Evolutionary conservation across 1,284 basidiomycete species (phyloP), one percentile per base, ranked within the genome.

Genomic region (Meripilus lineatus): DNA sequence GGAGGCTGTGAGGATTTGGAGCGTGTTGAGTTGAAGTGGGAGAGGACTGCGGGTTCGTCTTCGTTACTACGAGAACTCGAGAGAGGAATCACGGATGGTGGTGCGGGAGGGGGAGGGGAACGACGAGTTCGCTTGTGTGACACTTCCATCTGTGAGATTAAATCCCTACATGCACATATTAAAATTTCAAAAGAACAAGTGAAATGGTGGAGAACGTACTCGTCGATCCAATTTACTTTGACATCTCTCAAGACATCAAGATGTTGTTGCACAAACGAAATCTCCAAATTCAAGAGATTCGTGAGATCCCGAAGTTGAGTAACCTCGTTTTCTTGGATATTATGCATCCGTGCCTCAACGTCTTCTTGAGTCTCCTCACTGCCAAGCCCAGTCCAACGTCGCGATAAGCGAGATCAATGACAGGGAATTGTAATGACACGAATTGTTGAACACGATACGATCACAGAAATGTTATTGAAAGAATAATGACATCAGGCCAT

Each of bases 321-420:
- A 28, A 78, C 68, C 58, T 93, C 89, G 43, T 82, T 79, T 52
- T 89, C 81, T 58, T 90, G 86, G 38, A 94, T 84, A 0, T 69
- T 71, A 42, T 77, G 72, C 75, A 93, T 88, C 23, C 85, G 77
- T 1, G 74, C 73, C 18, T 79, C 81, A 1, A 91, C 75, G 48
- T 93, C 89, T 58, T 91, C 86, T 17, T 79, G 74, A 0, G 84
- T 81, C 61, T 94, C 89, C 45, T 93, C 88, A 53, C 89, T 92
- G 51, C 5, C 41, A 23, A 32, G n/a, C n/a, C n/a, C n/a, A n/a
- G n/a, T n/a, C n/a, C n/a, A n/a, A n/a, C n/a, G n/a, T n/a, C n/a
- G n/a, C n/a, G n/a, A n/a, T n/a, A n/a, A n/a, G n/a, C n/a, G n/a
- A n/a, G n/a, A n/a, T n/a, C n/a, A n/a, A n/a, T n/a, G n/a, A n/a